Evolutionary conservation across 805 yeast genomes (phyloP), one percentile per base, ranked within the genome.

Genomic region (Zygosaccharomyces gambellarensis): DNA sequence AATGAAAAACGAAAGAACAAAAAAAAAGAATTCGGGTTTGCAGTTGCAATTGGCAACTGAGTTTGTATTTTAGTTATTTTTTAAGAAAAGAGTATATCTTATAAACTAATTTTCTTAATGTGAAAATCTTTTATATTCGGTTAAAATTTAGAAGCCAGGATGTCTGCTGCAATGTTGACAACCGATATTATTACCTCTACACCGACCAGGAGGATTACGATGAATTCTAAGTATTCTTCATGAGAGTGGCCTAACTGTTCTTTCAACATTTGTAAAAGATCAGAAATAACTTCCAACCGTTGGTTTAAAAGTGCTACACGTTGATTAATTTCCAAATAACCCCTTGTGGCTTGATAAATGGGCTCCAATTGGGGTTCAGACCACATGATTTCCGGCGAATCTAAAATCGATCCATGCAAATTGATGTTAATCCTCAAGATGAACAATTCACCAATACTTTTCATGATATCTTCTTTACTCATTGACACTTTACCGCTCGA

Each of bases 351-450:
- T 67, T 90, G 97, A 69, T 94, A 94, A 46, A 92, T 90, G 1
- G 99, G 99, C 65, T 94, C 99, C 53, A 94, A 74, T 62, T 90
- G 97, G 1, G 99, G 99, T 66, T 94, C 98, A 0, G 97, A 82
- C 99, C 99, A 94, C 97, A 94, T 90, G 50, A 94, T 79, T 67
- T 94, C 99, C 1, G 99, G 99, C 1, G 96, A 87, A 66, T 94
- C 99, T 53, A 94, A 73, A 25, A 94, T 95, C 0, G 92, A 84
- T 0, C 94, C 94, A 70, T 87, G 94, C 47, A 87, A 71, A 60
- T 87, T 87, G 52, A 87, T 87, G 64, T 87, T 87, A 41, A 87
- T 87, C 53, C 95, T 69, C 56, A 94, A 71, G 51, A 94, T 94
- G 67, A 94, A 94, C 53, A 94, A 76, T 68, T 94, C 98, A 10